These are phyloP conservation scores for Eimeria sp. DNA, from an alignment of 169 alveolate genomes.

Conservation along the genomic window DNA sequence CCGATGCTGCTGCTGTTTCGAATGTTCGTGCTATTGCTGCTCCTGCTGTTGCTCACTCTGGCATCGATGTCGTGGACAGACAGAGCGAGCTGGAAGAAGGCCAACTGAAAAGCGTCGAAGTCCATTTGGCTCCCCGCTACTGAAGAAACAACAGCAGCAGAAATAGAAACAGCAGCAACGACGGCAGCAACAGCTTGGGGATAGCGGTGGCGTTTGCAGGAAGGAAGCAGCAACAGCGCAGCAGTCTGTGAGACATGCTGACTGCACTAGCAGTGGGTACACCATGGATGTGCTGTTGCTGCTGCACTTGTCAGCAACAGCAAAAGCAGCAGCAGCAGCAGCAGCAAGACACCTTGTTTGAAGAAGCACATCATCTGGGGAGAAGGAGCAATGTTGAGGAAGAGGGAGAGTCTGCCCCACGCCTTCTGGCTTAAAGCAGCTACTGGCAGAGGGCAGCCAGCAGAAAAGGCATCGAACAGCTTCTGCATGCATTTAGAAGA, in stretches of 20 bases:
- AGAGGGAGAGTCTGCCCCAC: slow-evolving; percentile 8
- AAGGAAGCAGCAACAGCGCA: neutral
- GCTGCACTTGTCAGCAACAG: too few relatives aligned
- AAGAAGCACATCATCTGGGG: slow-evolving; percentile 36
- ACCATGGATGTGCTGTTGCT: too few relatives aligned
- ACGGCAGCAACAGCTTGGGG: too few relatives aligned
- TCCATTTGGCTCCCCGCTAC: too few relatives aligned
- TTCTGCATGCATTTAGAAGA: neutral
- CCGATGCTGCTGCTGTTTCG: too few relatives aligned
- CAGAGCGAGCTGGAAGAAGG: too few relatives aligned
- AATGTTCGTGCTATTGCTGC: too few relatives aligned
- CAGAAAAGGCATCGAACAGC: neutral
- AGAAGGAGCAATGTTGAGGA: neutral
- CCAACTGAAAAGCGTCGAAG: neutral
- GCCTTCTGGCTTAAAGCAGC: slow-evolving; percentile 6
- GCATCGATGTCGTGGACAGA: too few relatives aligned
- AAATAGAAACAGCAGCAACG: neutral
- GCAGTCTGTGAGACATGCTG: neutral
- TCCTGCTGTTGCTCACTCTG: too few relatives aligned
- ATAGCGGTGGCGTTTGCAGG: too few relatives aligned
- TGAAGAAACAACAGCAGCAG: neutral
- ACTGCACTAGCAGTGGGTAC: neutral
- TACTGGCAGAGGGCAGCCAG: neutral
- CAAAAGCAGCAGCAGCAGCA: too few relatives aligned
- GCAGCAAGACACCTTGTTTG: slow-evolving; percentile 3